Conservation (phyloP, 106 monocot species). For the Chionographis japonica region DNA sequence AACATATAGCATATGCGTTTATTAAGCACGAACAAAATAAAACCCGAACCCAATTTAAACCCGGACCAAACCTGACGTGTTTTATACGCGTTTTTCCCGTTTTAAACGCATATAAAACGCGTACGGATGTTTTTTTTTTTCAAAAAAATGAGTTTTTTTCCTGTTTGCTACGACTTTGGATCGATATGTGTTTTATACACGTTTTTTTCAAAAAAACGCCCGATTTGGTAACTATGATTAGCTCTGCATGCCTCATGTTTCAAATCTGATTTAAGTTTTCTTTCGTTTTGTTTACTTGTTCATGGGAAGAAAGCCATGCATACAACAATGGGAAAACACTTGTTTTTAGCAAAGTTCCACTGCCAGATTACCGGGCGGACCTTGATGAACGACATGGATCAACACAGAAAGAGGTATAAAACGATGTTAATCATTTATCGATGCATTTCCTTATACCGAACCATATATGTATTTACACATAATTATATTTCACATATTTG, state of each 20-base stretch:
- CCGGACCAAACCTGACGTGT: too few species aligned
- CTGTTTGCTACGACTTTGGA: too few species aligned
- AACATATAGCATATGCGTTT: too few species aligned
- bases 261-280: constrained; percentile 9
- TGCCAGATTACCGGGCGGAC: constrained; percentile 97
- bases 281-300: constrained; percentile 16
- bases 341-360: constrained; percentile 91
- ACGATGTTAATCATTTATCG: background rate
- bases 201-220: too few species aligned
- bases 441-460: background rate
- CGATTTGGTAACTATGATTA: too few species aligned
- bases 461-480: background rate
- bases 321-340: constrained; percentile 91
- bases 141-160: too few species aligned
- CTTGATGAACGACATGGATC: constrained; percentile 98
- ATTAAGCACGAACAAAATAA: too few species aligned
- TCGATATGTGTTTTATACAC: too few species aligned
- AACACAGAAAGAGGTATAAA: constrained; percentile 83
- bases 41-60: too few species aligned
- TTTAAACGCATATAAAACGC: too few species aligned
- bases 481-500: background rate
- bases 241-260: background rate
- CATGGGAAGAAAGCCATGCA: constrained; percentile 79
- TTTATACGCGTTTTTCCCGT: too few species aligned
- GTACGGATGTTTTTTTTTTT: too few species aligned